A percentile compares a stretch with the other conserved stretches of the same genome.
Evolutionary conservation across 257 asterid species (phyloP).

Genomic region (Sherardia arvensis): DNA sequence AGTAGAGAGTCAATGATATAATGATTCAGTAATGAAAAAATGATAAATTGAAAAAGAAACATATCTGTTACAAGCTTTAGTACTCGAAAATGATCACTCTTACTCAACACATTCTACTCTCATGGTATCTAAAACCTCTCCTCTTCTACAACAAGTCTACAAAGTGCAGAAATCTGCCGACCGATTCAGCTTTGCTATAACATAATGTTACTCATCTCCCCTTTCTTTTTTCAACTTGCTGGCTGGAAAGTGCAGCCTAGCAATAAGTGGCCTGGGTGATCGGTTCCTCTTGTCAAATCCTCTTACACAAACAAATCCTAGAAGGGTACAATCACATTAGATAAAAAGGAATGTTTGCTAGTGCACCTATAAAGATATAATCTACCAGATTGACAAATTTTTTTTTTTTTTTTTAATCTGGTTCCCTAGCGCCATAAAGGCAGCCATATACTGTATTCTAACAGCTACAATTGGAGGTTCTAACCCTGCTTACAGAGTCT

Average conservation of each 20-base stretch:
- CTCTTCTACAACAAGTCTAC: constrained; percentile 7
- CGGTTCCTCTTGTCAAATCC: constrained; percentile 78
- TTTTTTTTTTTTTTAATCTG: background rate
- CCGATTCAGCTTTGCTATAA: background rate
- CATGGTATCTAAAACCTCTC: background rate
- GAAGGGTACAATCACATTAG: constrained; percentile 1
- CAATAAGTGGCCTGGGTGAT: constrained; percentile 85
- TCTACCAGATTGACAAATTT: background rate
- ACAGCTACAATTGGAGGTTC: background rate
- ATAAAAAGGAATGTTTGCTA: constrained; percentile 6
- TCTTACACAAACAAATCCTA: constrained; percentile 95
- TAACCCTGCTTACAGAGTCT: background rate
- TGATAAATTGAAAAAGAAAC: background rate
- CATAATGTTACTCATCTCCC: constrained; percentile 22
- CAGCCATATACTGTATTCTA: background rate
- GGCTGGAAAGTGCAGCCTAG: constrained; percentile 88
- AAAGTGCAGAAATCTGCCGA: constrained; percentile 1
- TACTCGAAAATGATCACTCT: background rate
- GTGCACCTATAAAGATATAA: background rate
- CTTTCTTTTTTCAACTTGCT: constrained; percentile 52
- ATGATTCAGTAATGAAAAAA: background rate
- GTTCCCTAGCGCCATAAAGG: background rate
- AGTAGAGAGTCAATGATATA: background rate
- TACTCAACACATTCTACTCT: background rate
- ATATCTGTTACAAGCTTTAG: background rate